Evolutionary conservation across 805 yeast genomes (phyloP), one percentile per base, ranked within the genome.

Genomic region (Debaryomyces castellii): DNA sequence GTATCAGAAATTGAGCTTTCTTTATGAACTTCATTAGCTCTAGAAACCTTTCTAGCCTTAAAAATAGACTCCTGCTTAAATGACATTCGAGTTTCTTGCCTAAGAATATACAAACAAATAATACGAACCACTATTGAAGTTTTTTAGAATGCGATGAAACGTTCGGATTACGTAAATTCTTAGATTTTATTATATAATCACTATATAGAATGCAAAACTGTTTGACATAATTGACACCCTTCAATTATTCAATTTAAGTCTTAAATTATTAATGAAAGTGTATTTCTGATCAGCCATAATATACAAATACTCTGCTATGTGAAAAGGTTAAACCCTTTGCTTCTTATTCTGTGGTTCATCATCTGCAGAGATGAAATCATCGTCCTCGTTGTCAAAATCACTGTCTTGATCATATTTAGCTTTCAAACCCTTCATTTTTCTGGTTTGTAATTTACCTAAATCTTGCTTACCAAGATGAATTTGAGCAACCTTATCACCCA

Each of bases 371-470:
- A 46, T 25, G 24, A 42, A 36, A 27, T 51, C 64, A 32, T 71
- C 80, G 2, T 72, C 80, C 38, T 73, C 82, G 44, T 73, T 79
- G 35, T 73, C 81, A 39, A 74, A 81, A 42, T 77, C 85, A 35
- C 79, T 81, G 21, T 73, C 80, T 69, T 89, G 96, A 64, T 91
- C 97, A 58, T 78, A 91, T 64, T 80, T 82, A 45, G 87, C 77
- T 73, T 94, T 94, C 62, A 94, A 77, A 66, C 99, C 99, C 78
- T 94, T 94, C 97, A 94, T 89, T 82, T 94, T 94, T 72, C 99
- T 83, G 5, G 99, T 92, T 73, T 94, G 99, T 64, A 94, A 68
- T 66, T 85, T 85, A 62, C 80, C 77, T 66, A 94, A 76, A 66
- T 94, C 98, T 76, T 94, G 99, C 66, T 84, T 84, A 70, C 97